phyloP scores from a whole-genome alignment of 2,329 filamentous ascomycete genomes.

The Sphaceloma murrayae region DNA sequence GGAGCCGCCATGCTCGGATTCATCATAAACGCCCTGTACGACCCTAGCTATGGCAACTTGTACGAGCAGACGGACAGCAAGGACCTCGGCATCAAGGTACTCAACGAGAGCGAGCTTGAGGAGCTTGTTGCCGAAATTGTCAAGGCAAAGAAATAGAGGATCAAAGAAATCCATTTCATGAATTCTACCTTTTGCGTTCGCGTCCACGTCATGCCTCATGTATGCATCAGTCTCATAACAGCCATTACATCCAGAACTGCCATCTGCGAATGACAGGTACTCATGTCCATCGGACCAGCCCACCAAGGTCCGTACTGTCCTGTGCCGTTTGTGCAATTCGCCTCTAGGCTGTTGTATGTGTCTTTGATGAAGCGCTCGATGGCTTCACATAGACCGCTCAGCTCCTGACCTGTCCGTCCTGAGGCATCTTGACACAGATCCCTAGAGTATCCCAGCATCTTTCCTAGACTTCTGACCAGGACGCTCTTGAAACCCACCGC shows the following conservation, averaged over 20 bases:
- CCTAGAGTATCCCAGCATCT: slow-evolving; percentile 19
- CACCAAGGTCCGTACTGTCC: slow-evolving; percentile 28
- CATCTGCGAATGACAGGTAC: slow-evolving; percentile 25
- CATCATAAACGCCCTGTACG: slow-evolving; percentile 25
- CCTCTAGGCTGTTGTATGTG: slow-evolving; percentile 22
- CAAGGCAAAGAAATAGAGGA: not conserved
- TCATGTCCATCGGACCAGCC: slow-evolving; percentile 24
- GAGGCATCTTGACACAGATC: slow-evolving; percentile 15
- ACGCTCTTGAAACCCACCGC: slow-evolving; percentile 26
- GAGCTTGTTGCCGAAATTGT: slow-evolving; percentile 26
- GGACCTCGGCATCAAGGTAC: slow-evolving; percentile 28
- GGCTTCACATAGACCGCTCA: slow-evolving; percentile 19
- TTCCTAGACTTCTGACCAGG: slow-evolving; percentile 23
- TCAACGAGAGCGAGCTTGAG: slow-evolving; percentile 25
- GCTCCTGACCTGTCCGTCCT: slow-evolving; percentile 16
- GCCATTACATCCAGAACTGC: slow-evolving; percentile 27
- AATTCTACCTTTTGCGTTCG: not conserved
- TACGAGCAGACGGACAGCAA: slow-evolving; percentile 29
- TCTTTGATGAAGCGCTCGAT: slow-evolving; percentile 21
- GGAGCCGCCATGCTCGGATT: slow-evolving; percentile 24
- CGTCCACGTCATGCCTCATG: not conserved
- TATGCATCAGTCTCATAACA: slow-evolving; percentile 21
- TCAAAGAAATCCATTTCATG: not conserved
- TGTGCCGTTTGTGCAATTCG: slow-evolving; percentile 24
- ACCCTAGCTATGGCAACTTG: slow-evolving; percentile 28